These are phyloP conservation scores for Caryopteris hybrid DNA, from an alignment of 305 asterid species.

Conservation along the genomic window DNA sequence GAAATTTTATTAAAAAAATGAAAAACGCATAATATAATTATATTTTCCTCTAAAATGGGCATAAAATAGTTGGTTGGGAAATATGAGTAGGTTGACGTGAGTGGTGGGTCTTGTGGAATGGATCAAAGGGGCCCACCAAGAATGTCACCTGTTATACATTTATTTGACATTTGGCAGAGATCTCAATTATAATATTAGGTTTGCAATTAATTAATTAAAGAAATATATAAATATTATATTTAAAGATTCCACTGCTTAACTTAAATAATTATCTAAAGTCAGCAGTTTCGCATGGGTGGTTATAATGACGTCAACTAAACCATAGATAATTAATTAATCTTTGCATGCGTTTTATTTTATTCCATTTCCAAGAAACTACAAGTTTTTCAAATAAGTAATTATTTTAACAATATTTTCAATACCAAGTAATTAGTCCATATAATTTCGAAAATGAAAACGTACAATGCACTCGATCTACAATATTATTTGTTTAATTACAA, in stretches of 20 bases:
- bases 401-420: too few relatives aligned
- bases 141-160: conserved; percentile 19
- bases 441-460: too few relatives aligned
- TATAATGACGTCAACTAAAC: not conserved
- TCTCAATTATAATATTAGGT: not conserved
- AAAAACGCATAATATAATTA: too few relatives aligned
- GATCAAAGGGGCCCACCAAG: conserved; percentile 21
- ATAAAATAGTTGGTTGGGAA: not conserved
- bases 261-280: not conserved
- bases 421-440: too few relatives aligned
- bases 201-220: not conserved
- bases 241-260: conserved; percentile 1
- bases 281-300: conserved; percentile 9
- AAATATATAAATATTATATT: not conserved
- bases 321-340: not conserved
- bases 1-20: too few relatives aligned
- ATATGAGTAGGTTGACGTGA: not conserved
- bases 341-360: conserved; percentile 13
- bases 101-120: not conserved
- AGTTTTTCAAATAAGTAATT: too few relatives aligned
- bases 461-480: too few relatives aligned
- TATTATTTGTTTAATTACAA: too few relatives aligned
- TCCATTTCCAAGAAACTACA: not conserved
- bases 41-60: too few relatives aligned
- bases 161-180: conserved; percentile 9